phyloP scores from a whole-genome alignment of 2,329 filamentous ascomycete genomes.

The Trichoderma cornu-damae region DNA sequence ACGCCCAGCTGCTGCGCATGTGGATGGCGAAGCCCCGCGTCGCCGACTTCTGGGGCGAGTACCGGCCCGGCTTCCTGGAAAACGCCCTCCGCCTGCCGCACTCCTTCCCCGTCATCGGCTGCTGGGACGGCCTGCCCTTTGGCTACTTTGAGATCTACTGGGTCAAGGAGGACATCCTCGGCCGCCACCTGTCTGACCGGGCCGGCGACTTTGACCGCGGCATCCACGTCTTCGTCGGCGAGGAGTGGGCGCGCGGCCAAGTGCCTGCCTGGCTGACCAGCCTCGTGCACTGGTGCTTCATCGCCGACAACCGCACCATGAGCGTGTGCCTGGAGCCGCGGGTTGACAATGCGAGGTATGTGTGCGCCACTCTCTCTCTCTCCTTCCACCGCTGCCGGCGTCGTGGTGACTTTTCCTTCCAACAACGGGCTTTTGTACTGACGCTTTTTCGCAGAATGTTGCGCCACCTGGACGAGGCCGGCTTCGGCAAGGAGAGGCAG shows the following conservation, averaged over 20 bases:
- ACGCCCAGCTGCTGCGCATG: slow-evolving; percentile 61
- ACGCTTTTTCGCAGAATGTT: slow-evolving; percentile 25
- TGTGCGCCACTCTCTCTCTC: no score
- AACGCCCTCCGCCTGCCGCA: slow-evolving; percentile 61
- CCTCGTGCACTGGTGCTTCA: slow-evolving; percentile 79
- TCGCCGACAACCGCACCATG: slow-evolving; percentile 74
- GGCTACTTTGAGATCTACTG: slow-evolving; percentile 98
- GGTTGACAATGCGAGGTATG: slow-evolving; percentile 83
- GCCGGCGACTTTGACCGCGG: slow-evolving; percentile 81
- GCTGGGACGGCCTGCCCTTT: slow-evolving; percentile 93
- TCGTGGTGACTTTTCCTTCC: no score
- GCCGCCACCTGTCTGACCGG: slow-evolving; percentile 59
- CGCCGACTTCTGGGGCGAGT: slow-evolving; percentile 74
- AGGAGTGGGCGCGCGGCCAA: slow-evolving; percentile 83
- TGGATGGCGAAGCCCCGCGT: slow-evolving; percentile 91
- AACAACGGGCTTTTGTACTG: no score
- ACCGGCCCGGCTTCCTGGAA: slow-evolving; percentile 61
- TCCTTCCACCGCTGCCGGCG: no score
- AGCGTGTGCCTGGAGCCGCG: slow-evolving; percentile 82
- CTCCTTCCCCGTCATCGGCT: slow-evolving; percentile 84
- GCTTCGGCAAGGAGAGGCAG: slow-evolving; percentile 84
- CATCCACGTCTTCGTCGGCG: slow-evolving; percentile 81
- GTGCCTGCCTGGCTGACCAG: slow-evolving; percentile 79
- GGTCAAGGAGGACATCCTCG: slow-evolving; percentile 86
- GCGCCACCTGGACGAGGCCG: slow-evolving; percentile 63